A percentile compares a stretch with the other conserved stretches of the same genome.
Evolutionary conservation across 2,329 filamentous ascomycete species (phyloP).

Genomic region (Calonectria fujianensis): DNA sequence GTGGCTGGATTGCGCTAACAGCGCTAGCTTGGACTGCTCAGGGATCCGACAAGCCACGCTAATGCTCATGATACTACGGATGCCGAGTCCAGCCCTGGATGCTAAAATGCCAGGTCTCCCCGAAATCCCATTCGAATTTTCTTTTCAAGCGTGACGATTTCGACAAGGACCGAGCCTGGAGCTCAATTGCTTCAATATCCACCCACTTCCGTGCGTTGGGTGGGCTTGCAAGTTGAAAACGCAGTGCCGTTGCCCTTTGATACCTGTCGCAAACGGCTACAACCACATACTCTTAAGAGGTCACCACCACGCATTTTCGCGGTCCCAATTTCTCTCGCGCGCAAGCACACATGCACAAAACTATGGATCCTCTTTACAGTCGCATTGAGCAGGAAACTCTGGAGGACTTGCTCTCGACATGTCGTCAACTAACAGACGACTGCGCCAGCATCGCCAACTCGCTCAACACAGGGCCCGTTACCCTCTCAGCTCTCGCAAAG

Average conservation of each 20-base stretch:
- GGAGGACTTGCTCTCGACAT: conserved; percentile 53
- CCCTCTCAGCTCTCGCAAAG: conserved; percentile 51
- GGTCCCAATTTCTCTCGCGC: conserved; percentile 33
- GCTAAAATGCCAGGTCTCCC: conserved; percentile 38
- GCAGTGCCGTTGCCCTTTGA: conserved; percentile 15
- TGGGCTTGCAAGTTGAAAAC: conserved; percentile 20
- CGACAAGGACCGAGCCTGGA: conserved; percentile 26
- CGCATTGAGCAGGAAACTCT: conserved; percentile 52
- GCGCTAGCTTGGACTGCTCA: conserved; percentile 48
- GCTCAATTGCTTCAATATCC: conserved; percentile 20
- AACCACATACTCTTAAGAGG: conserved; percentile 15
- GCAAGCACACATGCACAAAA: conserved; percentile 10
- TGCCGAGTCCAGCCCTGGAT: conserved; percentile 44
- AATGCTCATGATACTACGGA: conserved; percentile 43
- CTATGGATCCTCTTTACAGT: conserved; percentile 51
- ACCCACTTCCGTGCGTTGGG: conserved; percentile 17
- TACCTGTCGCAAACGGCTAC: conserved; percentile 16
- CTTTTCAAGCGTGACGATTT: conserved; percentile 32
- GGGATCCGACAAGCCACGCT: conserved; percentile 46
- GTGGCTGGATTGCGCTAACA: conserved; percentile 48
- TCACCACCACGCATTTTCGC: conserved; percentile 23
- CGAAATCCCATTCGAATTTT: conserved; percentile 16
- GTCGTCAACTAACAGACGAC: conserved; percentile 53
- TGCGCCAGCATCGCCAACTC: conserved; percentile 53
- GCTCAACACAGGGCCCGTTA: conserved; percentile 55